Base-by-base conservation (phyloP, 345 rosid genomes). In the Cochlearia excelsa region DNA sequence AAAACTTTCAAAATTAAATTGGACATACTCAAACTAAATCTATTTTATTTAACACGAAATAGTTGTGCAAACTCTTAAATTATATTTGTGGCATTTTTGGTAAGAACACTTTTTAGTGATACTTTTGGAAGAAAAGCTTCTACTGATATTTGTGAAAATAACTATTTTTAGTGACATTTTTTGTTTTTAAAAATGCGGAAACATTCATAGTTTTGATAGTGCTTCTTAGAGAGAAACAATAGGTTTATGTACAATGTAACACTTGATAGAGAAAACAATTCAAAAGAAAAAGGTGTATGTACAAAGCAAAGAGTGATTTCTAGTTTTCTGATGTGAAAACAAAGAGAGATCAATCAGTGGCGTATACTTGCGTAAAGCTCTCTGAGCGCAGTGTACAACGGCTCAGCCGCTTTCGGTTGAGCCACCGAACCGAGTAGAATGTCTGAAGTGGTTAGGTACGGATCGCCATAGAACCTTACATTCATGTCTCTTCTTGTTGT, bases 391-490 rank as follows among this genome's bases (percentile, higher is more conserved):
- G 70, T 51, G 64, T 90, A 94, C 51, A 94, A 78, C 4, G 99
- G 97, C 63, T 80, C 84, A 6, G 95, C 97, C 9, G 97, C 99
- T 74, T 75, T 94, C 5, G 99, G 99, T 58, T 80, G 81, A 54
- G 84, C 90, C 57, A 87, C 84, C 30, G 69, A 82, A 47, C 96
- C 96, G 1, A 90, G 92, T 41, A 94, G 79, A 66, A 90, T 85
- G 77, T 90, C 96, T 0, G 81, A 74, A 0, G 97, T 85, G 7
- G 85, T 73, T 51, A 90, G 79, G 78, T 94, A 90, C 3, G 97
- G 97, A 71, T 87, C 99, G 0, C 99, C 99, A 30, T 90, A 94
- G 66, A 94, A 94, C 50, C 43, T 78, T 30, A 94, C 80, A 70
- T 94, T 94, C 63, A 83, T 67, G 55, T 90, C 96, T 78, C 80